Percentiles rank a stretch among this genome's conserved stretches.
Conservation (phyloP, 164 flowering plant genomes). For the Vitis amurensis region DNA sequence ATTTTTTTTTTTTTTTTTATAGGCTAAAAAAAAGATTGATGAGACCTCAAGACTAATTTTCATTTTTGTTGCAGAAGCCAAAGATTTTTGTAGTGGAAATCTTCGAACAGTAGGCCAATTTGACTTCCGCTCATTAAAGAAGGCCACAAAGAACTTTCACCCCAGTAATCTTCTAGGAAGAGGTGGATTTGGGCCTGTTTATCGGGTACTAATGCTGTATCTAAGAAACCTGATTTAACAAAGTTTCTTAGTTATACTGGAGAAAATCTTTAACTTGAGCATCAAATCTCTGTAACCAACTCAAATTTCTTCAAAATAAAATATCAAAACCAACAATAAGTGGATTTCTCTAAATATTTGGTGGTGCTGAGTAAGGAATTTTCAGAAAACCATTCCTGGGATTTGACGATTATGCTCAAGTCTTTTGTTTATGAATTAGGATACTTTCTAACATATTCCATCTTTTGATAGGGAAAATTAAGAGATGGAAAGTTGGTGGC, state of each 20-base stretch:
- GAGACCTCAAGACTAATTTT: background rate
- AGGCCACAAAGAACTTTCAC: slow-evolving; percentile 69
- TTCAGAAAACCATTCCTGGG: too few relatives aligned
- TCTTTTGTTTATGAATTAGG: background rate
- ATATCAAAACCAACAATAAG: too few relatives aligned
- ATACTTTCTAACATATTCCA: background rate
- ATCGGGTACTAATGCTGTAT: slow-evolving; percentile 37
- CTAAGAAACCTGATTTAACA: background rate
- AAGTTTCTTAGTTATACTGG: background rate
- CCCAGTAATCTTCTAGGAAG: slow-evolving; percentile 54
- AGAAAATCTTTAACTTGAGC: too few relatives aligned
- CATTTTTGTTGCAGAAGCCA: slow-evolving; percentile 25
- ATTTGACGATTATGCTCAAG: too few relatives aligned
- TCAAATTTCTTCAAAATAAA: too few relatives aligned
- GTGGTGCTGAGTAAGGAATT: too few relatives aligned
- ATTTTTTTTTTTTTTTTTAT: background rate
- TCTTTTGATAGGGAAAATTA: slow-evolving; percentile 49
- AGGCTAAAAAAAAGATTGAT: background rate
- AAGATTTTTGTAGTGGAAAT: slow-evolving; percentile 48
- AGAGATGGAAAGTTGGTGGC: slow-evolving; percentile 60
- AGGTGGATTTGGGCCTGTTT: slow-evolving; percentile 83
- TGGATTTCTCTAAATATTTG: too few relatives aligned
- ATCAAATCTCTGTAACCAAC: too few relatives aligned
- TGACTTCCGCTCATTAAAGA: slow-evolving; percentile 48
- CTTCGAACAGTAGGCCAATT: slow-evolving; percentile 58